Base-by-base conservation (phyloP, 164 flowering plant genomes). In the Nelumbo lutea region DNA sequence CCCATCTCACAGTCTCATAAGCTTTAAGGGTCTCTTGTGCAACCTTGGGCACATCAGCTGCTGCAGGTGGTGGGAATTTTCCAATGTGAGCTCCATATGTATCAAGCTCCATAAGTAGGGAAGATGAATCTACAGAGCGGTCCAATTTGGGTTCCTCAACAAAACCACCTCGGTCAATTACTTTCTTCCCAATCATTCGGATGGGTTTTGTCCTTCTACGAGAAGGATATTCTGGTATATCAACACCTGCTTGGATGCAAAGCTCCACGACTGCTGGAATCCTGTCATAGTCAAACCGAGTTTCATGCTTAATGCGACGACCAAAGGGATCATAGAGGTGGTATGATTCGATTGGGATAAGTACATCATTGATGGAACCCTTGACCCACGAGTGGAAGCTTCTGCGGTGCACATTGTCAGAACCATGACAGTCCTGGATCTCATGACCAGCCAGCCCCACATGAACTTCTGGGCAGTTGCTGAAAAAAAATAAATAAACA, bases 321-420 rank as follows among this genome's bases (percentile, higher is more conserved):
- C 99, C 98, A 83, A 86, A 92, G 38, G 98, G 99, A 77, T 96
- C 99, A 76, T 72, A 93, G 50, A 86, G 84, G 79, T 96, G 99
- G 79, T 90, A 96, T 41, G 98, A 90, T 62, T 96, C 97, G 9
- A 89, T 83, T 4, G 96, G 96, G 59, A 87, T 10, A 15, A 93
- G 88, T 8, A 96, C 68, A 62, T 96, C 99, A 68, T 83, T 84
- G 62, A 93, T 77, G 65, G 97, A 87, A 52, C 91, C 99, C 80
- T 80, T 89, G 68, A 90, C 80, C 99, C 98, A 93, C 58, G 81
- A 73, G 70, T 93, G 98, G 67, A 76, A 76, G 77, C 93, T 77
- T 76, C 77, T 72, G 39, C 93, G 93, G 47, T 55, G 62, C 5
- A 68, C 75, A 64, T 77, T 83, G 7, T 72, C 77, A 61, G 83